These are phyloP conservation scores for Solanum hybrid DNA, from an alignment of 305 asterid species.

Conservation along the genomic window DNA sequence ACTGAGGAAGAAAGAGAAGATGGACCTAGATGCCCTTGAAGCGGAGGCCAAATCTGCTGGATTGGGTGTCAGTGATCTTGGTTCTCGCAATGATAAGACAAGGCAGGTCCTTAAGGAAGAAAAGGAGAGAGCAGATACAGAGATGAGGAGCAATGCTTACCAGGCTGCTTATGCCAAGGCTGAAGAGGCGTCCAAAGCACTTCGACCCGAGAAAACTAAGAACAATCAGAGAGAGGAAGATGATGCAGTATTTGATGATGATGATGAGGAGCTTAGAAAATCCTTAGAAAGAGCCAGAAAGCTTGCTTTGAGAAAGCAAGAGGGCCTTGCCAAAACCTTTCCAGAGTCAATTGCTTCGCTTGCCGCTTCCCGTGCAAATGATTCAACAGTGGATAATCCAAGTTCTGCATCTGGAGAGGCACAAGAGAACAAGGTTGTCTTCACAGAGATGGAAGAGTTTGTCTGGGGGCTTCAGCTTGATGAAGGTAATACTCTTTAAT, in stretches of 20 bases:
- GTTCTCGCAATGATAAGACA: constrained; percentile 62
- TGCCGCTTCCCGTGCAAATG: constrained; percentile 33
- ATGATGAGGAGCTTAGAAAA: constrained; percentile 81
- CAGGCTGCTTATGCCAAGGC: constrained; percentile 75
- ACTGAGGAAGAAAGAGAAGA: constrained; percentile 79
- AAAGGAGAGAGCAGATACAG: constrained; percentile 65
- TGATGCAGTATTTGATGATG: constrained; percentile 58
- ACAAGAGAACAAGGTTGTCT: constrained; percentile 71
- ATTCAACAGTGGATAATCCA: constrained; percentile 26
- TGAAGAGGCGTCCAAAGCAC: constrained; percentile 86
- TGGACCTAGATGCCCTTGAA: constrained; percentile 72
- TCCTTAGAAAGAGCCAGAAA: constrained; percentile 85
- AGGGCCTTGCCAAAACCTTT: constrained; percentile 37
- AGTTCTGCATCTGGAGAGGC: constrained; percentile 40
- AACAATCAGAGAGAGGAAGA: constrained; percentile 40
- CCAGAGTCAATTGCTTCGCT: constrained; percentile 40
- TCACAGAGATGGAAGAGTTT: constrained; percentile 97
- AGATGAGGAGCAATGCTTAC: constrained; percentile 68
- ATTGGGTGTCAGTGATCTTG: constrained; percentile 79
- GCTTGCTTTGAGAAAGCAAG: constrained; percentile 58
- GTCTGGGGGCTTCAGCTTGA: constrained; percentile 93
- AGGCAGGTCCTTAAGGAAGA: constrained; percentile 62
- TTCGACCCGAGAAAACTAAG: constrained; percentile 39
- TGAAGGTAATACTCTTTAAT: constrained; percentile 40
- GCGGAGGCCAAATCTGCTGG: constrained; percentile 87